Base-by-base conservation (phyloP, 257 asterid species). In the Fraxinus excelsior region DNA sequence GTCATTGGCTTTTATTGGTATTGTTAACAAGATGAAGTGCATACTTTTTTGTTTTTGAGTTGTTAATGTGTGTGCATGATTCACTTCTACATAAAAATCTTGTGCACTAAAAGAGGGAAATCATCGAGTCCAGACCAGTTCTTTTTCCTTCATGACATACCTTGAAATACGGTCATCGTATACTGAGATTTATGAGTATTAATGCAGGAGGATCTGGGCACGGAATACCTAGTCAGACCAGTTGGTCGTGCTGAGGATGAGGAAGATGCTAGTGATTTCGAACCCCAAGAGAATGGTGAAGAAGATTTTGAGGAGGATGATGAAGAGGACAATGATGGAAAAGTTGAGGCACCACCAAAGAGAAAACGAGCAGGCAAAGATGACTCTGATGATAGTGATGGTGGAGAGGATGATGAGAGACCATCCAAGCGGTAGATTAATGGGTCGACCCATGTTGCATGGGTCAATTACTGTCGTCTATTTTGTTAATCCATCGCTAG, bases 221-320 rank as follows among this genome's bases (percentile, higher is more conserved):
- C 97, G 0, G 97, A 94, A 68, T 91, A 90, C 87, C 90, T 94
- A 38, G 92, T 91, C 37, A 85, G 91, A 80, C 96, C 97, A 44
- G 84, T 91, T 6, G 97, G 81, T 28, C 95, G 73, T 12, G 92
- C 96, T 28, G 97, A 94, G 82, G 97, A 92, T 8, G 98, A 92
- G 81, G 95, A 91, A 87, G 95, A 92, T 78, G 91, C 94, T 3
- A 91, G 97, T 72, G 97, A 94, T 79, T 92, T 94, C 67, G 98
- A 92, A 66, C 97, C 95, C 4, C 81, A 84, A 38, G 97, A 94
- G 81, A 90, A 91, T 49, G 97, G 92, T 0, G 90, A 80, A 21
- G 96, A 86, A 31, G 97, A 85, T 3, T 11, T 75, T 3, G 93
- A 87, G 1, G 90, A 81, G 37, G 91, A 58, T 49, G 94, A 89